Evolutionary conservation across 2,329 filamentous ascomycete species (phyloP).

Genomic region (Colletotrichum noveboracense): DNA sequence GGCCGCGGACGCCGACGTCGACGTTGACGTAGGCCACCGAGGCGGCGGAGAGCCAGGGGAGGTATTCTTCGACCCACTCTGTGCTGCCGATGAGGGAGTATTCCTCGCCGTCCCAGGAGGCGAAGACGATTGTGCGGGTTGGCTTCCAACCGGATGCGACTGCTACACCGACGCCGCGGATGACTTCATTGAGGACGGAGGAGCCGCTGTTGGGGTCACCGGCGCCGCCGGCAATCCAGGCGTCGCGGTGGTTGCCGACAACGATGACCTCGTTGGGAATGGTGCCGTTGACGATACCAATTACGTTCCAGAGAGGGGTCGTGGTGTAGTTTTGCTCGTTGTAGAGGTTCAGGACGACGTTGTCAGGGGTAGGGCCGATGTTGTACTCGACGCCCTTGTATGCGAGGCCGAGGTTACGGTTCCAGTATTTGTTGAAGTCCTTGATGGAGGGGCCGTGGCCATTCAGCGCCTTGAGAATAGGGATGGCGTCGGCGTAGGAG

Average conservation of each 20-base stretch:
- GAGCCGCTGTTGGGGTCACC: conserved; percentile 85
- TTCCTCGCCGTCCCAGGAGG: conserved; percentile 83
- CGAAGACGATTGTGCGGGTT: conserved; percentile 88
- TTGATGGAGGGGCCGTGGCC: conserved; percentile 81
- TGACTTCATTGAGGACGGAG: conserved; percentile 78
- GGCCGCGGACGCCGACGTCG: conserved; percentile 74
- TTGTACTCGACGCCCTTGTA: conserved; percentile 86
- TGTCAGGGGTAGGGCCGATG: conserved; percentile 79
- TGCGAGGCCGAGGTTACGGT: conserved; percentile 70
- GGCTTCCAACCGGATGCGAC: conserved; percentile 65
- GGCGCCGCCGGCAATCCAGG: conserved; percentile 84
- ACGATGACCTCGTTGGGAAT: conserved; percentile 86
- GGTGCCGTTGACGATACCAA: conserved; percentile 89
- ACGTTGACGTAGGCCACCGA: conserved; percentile 87
- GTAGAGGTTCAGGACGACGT: conserved; percentile 72
- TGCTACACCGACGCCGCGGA: conserved; percentile 76
- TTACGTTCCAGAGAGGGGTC: conserved; percentile 88
- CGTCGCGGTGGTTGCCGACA: conserved; percentile 90
- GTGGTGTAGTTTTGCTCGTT: conserved; percentile 85
- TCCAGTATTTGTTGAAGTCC: conserved; percentile 77
- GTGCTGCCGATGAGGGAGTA: conserved; percentile 87
- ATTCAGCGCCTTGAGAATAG: conserved; percentile 88
- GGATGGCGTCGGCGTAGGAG: conserved; percentile 85
- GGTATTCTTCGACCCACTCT: conserved; percentile 91
- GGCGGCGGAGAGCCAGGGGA: conserved; percentile 77